These are phyloP conservation scores for Apocynum venetum DNA, from an alignment of 257 asterid genomes.

Conservation along the genomic window DNA sequence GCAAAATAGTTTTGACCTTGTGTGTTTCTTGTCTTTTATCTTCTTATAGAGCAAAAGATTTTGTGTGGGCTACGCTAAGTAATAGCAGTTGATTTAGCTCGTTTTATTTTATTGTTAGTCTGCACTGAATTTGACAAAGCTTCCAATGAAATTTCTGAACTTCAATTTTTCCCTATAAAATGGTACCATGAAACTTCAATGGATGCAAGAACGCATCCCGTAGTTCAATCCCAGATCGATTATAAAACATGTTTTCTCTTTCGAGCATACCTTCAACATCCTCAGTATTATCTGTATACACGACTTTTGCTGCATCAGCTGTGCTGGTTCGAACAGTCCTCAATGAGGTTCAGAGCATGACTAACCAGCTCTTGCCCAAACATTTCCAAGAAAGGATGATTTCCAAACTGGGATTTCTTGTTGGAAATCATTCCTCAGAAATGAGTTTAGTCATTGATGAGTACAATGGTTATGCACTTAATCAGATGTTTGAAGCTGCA, in stretches of 20 bases:
- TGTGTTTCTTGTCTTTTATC: not conserved
- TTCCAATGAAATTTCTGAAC: constrained; percentile 13
- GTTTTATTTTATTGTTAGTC: not conserved
- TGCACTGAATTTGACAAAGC: constrained; percentile 15
- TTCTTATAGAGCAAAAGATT: constrained; percentile 13
- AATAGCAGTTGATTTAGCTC: not conserved
- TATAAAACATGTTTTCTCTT: constrained; percentile 19
- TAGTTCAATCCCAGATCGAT: not conserved
- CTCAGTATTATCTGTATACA: constrained; percentile 22
- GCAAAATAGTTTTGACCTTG: not conserved
- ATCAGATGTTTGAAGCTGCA: constrained; percentile 26
- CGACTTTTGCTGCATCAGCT: constrained; percentile 23
- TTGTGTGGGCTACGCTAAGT: not conserved
- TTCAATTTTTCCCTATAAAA: not conserved
- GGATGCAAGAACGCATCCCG: not conserved
- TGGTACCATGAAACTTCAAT: not conserved
- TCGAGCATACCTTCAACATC: constrained; percentile 22
- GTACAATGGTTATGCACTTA: constrained; percentile 9
- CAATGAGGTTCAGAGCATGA: constrained; percentile 23
- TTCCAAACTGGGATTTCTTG: constrained; percentile 26
- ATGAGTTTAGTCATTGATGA: constrained; percentile 18
- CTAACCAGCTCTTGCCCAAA: constrained; percentile 26
- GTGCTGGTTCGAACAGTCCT: constrained; percentile 17
- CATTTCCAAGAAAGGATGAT: constrained; percentile 15
- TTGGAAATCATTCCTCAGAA: constrained; percentile 21